Evolutionary conservation across 257 asterid species (phyloP), one percentile per base, ranked within the genome.

Genomic region (Solanum neorickii): DNA sequence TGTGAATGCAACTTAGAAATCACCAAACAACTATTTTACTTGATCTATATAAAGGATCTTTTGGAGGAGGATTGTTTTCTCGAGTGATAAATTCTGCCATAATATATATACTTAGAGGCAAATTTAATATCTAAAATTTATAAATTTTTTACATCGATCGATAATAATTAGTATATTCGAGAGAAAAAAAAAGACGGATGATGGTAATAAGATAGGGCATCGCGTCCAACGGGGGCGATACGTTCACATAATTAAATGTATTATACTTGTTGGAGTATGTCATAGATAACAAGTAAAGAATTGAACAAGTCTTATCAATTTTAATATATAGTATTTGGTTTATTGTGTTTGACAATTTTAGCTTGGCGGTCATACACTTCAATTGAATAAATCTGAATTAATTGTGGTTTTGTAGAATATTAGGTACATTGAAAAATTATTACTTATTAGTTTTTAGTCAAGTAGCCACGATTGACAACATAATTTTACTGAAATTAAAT

Each of bases 131-230:
- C 1, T 62, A 0, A 62, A 62, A 3, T 4, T 9, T 62, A 62
- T 62, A 11, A 11, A 0, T 23, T 23, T 23, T 23, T 0, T 21
- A 60, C 0, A 60, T 21, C 0, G 4, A 11, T 0, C 1, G 16
- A 65, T 12, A 65, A 65, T 65, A 65, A 65, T n/a, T 65, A 10
- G 7, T 20, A 12, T 66, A 25, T 35, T 3, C 5, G 16, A 5
- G 16, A 25, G 62, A 25, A 25, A 66, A 25, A 66, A 11, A 3
- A 66, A 25, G 16, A 8, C n/a, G 4, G 2, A 0, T 6, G 2
- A 1, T 25, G 14, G 1, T 11, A 66, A 66, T 66, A 25, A 25
- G 9, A 25, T 65, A 65, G 33, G 9, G 21, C 60, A 49, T 49
- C 23, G 60, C 9, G 21, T 49, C 1, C 21, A 20, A 14, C 8